These are phyloP conservation scores for Stentor coeruleus DNA, from an alignment of 73 alveolate genomes.

Conservation along the genomic window DNA sequence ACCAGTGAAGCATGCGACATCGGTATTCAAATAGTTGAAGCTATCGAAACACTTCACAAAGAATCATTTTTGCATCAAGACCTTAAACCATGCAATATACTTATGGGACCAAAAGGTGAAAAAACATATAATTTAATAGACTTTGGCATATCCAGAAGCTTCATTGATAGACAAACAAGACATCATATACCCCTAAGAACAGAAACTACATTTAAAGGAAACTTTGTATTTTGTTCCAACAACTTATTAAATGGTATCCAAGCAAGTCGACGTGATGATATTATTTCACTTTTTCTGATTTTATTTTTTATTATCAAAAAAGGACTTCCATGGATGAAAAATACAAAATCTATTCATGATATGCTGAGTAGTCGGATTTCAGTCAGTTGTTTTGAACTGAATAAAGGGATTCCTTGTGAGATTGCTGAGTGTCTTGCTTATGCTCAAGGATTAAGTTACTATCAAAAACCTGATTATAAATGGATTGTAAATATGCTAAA, in stretches of 20 bases:
- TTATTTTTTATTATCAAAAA: no score
- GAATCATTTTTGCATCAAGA: neutral
- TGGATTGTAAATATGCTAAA: neutral
- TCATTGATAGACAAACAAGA: neutral
- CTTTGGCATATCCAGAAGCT: neutral
- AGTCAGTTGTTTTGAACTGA: neutral
- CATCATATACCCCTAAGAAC: neutral
- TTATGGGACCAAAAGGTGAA: neutral
- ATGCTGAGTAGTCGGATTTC: neutral
- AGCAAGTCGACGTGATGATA: neutral
- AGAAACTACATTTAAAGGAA: neutral
- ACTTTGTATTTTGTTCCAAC: neutral
- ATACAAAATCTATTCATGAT: neutral
- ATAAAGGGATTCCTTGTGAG: neutral
- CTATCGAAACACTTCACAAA: neutral
- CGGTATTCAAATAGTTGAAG: neutral
- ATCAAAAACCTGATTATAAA: neutral
- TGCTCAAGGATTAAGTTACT: neutral
- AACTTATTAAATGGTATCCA: neutral
- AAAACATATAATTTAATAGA: neutral
- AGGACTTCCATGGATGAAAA: neutral
- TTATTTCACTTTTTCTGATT: neutral
- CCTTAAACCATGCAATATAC: neutral
- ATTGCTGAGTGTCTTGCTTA: neutral
- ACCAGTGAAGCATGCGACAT: neutral